A percentile compares a stretch with the other conserved stretches of the same genome.
These are phyloP conservation scores for Aspergillus latus DNA, from an alignment of 2,329 filamentous ascomycete genomes.

Conservation along the genomic window DNA sequence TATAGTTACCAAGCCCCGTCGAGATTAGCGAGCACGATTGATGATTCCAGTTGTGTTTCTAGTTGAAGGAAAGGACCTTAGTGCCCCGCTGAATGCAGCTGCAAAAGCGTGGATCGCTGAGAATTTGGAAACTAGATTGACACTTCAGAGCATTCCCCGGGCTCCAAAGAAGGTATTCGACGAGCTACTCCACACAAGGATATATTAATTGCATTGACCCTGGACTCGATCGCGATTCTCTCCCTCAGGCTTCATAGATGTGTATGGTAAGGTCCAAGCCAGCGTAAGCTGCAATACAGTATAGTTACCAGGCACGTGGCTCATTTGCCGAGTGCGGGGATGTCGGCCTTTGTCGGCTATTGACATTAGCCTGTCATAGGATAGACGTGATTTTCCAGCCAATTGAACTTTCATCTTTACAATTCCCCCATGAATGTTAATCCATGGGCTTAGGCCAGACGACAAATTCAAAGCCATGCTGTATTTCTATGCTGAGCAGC, in stretches of 20 bases:
- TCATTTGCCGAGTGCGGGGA: constrained; percentile 22
- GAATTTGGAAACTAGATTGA: not conserved
- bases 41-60: no score
- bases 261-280: constrained; percentile 7
- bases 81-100: no score
- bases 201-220: constrained; percentile 1
- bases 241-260: not conserved
- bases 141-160: not conserved
- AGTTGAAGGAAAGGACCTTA: no score
- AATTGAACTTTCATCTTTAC: not conserved
- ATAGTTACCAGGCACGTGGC: constrained; percentile 10
- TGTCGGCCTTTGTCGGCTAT: constrained; percentile 21
- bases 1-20: no score
- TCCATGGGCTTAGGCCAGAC: not conserved
- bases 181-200: not conserved
- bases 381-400: not conserved
- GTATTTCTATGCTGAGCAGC: not conserved
- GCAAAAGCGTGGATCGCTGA: not conserved
- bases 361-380: constrained; percentile 11
- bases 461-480: not conserved
- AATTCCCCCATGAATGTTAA: not conserved
- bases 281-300: constrained; percentile 3
- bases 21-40: no score
- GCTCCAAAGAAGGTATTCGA: not conserved
- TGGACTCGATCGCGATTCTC: not conserved